phyloP scores from a whole-genome alignment of 179 eudicot species.

The Spinacia oleracea region DNA sequence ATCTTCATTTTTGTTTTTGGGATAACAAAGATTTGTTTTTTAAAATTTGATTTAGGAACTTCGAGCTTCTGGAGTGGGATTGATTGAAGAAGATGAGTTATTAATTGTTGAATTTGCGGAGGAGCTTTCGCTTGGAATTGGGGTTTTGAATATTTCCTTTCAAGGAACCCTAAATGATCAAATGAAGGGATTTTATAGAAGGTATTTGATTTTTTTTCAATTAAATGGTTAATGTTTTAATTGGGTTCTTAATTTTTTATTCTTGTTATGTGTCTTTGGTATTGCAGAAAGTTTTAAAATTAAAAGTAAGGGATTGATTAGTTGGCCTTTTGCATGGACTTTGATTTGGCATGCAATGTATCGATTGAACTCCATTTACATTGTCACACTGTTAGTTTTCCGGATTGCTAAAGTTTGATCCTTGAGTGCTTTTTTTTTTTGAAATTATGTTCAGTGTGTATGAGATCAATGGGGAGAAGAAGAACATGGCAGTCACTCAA shows the following conservation, averaged over 20 bases:
- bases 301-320: not conserved
- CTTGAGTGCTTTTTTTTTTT: not conserved
- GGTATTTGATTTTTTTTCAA: too few species aligned
- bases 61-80: slow-evolving; percentile 31
- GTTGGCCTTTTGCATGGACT: not conserved
- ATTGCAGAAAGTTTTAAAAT: not conserved
- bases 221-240: not conserved
- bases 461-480: slow-evolving; percentile 84
- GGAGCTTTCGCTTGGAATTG: slow-evolving; percentile 64
- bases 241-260: too few species aligned
- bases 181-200: slow-evolving; percentile 97
- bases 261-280: not conserved
- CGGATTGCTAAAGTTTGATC: not conserved
- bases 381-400: not conserved
- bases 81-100: slow-evolving; percentile 72
- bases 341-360: not conserved
- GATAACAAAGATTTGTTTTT: not conserved
- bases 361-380: not conserved
- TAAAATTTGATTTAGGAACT: slow-evolving; percentile 29
- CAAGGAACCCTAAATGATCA: slow-evolving; percentile 86
- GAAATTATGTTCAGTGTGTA: slow-evolving; percentile 48
- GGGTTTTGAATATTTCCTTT: slow-evolving; percentile 58
- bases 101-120: slow-evolving; percentile 69
- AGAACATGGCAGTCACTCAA: slow-evolving; percentile 98
- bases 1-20: not conserved